Evolutionary conservation across 768 basidiomycete species (phyloP).

Genomic region (Xanthoconium purpureum): DNA sequence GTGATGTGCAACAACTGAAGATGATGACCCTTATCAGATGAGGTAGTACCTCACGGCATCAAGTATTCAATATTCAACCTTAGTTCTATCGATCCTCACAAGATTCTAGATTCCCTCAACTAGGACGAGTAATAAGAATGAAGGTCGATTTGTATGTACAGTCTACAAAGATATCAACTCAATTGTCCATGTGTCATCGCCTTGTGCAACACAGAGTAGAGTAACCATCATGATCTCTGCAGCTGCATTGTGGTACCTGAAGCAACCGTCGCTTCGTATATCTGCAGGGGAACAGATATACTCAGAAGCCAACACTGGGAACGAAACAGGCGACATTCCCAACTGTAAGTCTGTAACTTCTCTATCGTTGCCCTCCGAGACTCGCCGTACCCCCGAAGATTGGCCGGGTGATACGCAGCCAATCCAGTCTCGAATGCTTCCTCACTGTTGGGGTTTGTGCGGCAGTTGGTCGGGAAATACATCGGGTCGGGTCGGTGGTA

Average conservation of each 20-base stretch:
- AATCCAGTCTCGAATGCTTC: background rate
- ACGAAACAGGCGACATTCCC: background rate
- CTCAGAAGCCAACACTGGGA: background rate
- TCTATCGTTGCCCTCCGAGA: background rate
- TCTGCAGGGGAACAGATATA: background rate
- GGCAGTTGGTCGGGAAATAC: slow-evolving; percentile 25
- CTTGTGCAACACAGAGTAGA: background rate
- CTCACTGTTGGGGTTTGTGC: slow-evolving; percentile 3
- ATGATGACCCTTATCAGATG: too few species aligned
- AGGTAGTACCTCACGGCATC: too few species aligned
- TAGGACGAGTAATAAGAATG: too few species aligned
- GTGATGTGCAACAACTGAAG: too few species aligned
- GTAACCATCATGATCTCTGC: too few species aligned
- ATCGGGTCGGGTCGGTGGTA: slow-evolving; percentile 52
- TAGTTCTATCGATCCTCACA: too few species aligned
- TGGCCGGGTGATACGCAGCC: background rate
- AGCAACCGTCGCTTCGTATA: background rate
- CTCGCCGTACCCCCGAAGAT: too few species aligned
- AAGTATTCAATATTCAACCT: too few species aligned
- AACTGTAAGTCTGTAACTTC: background rate
- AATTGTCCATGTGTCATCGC: background rate
- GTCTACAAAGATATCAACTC: background rate
- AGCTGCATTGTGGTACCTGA: background rate
- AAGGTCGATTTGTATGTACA: too few species aligned
- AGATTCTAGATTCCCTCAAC: too few species aligned